Evolutionary conservation across 108 stramenopile species (phyloP), one percentile per base, ranked within the genome.

Genomic region (Stephanodiscus minutulus): DNA sequence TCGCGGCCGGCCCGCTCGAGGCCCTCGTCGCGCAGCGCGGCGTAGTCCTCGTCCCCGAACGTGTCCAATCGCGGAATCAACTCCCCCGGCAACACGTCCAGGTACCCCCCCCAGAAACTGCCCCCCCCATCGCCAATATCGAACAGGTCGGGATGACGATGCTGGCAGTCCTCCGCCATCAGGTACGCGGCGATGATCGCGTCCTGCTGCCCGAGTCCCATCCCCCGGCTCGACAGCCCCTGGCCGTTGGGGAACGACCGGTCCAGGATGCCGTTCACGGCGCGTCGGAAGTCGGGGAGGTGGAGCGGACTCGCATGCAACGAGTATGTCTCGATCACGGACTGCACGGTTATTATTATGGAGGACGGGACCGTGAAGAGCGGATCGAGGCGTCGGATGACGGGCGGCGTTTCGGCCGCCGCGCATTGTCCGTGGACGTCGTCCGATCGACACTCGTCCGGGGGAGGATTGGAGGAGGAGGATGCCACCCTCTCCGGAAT

Each of bases 41-140:
- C 28, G 47, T 78, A 79, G 1, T 64, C 70, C 52, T 68, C 77
- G 11, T 73, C 73, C 1, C 48, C 73, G 49, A 82, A 82, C 1
- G 82, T 79, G 37, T 82, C 82, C 54, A 82, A 79, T 68, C 82
- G 56, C 8, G 82, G 82, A 46, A 82, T 69, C 15, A 60, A 15
- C 0, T 28, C 17, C 20, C 37, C 35, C 11, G 82, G 72, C 37
- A 82, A 47, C 39, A 82, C 64, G 25, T 82, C 64, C 28, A 82
- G 41, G 57, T 82, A 79, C 2, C 64, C 72, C 35, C 72, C 66
- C 61, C 70, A 76, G 13, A 28, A 48, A 44, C 76, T 78, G 28
- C 61, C 71, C 12, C 59, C 31, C 8, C 31, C 63, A 41, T 15
- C 46, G n/a, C 53, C 43, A 27, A 52, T 49, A 0, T 37, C 3